These are phyloP conservation scores for Pichia cephalocereana DNA, from an alignment of 805 yeast genomes.

Conservation along the genomic window DNA sequence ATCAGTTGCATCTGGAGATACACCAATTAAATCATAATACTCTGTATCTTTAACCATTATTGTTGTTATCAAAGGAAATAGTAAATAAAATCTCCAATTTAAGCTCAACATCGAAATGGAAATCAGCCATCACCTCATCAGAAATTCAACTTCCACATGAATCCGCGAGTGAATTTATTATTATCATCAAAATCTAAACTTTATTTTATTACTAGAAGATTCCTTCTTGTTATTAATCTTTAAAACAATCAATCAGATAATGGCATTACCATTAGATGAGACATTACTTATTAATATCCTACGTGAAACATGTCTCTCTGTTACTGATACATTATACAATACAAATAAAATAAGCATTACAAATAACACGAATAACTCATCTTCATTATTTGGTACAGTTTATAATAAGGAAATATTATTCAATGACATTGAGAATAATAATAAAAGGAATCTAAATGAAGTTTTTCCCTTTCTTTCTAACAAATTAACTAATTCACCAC, in stretches of 20 bases:
- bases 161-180: too few relatives aligned
- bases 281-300: constrained; percentile 11
- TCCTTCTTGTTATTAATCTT: too few relatives aligned
- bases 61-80: too few relatives aligned
- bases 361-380: neutral
- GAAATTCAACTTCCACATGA: neutral
- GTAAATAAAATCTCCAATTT: too few relatives aligned
- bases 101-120: too few relatives aligned
- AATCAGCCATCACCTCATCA: neutral
- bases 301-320: constrained; percentile 9
- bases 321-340: neutral
- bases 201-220: too few relatives aligned
- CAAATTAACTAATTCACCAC: constrained; percentile 5
- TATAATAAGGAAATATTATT: neutral
- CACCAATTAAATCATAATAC: constrained; percentile 61
- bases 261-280: constrained; percentile 14
- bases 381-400: constrained; percentile 1
- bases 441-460: neutral
- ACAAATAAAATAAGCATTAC: neutral
- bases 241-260: neutral
- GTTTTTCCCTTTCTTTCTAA: constrained; percentile 5
- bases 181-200: too few relatives aligned
- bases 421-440: neutral
- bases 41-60: constrained; percentile 66
- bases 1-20: constrained; percentile 48